A percentile compares a stretch with the other conserved stretches of the same genome.
Conservation (phyloP, 805 yeast species). For the Teunomyces funiuensis region DNA sequence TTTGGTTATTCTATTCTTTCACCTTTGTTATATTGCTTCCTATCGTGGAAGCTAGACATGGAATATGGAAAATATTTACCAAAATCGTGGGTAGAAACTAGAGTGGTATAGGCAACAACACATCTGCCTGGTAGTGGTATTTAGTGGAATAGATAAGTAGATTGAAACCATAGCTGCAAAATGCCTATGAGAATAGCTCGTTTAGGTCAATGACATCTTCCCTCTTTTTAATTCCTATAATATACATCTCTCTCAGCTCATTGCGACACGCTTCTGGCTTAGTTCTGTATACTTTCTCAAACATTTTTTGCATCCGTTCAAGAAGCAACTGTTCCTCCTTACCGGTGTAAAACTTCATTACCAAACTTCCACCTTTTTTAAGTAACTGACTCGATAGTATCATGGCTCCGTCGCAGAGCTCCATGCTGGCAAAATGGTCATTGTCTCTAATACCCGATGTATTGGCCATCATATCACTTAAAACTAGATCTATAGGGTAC, state of each 20-base stretch:
- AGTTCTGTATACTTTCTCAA: constrained; percentile 60
- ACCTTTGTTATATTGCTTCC: constrained; percentile 30
- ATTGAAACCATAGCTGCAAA: neutral
- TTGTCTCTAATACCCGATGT: constrained; percentile 78
- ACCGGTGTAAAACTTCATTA: constrained; percentile 86
- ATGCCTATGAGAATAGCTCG: neutral
- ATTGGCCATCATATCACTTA: constrained; percentile 90
- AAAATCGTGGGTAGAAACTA: neutral
- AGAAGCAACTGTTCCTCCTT: constrained; percentile 70
- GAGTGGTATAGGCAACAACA: neutral
- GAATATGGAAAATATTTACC: constrained; percentile 8
- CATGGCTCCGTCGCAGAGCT: constrained; percentile 88
- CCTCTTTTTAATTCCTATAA: constrained; percentile 54
- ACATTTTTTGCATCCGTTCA: constrained; percentile 53
- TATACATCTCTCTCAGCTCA: constrained; percentile 81
- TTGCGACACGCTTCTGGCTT: constrained; percentile 82
- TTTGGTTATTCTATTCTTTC: constrained; percentile 37
- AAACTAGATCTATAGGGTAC: constrained; percentile 39
- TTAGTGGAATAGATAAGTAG: too few species aligned
- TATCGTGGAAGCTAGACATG: constrained; percentile 23
- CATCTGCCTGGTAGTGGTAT: too few species aligned
- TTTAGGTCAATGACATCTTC: neutral
- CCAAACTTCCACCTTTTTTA: constrained; percentile 66
- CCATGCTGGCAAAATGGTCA: constrained; percentile 87
- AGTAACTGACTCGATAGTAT: constrained; percentile 71